These are phyloP conservation scores for Fraxinus floribunda DNA, from an alignment of 305 asterid species.

Conservation along the genomic window DNA sequence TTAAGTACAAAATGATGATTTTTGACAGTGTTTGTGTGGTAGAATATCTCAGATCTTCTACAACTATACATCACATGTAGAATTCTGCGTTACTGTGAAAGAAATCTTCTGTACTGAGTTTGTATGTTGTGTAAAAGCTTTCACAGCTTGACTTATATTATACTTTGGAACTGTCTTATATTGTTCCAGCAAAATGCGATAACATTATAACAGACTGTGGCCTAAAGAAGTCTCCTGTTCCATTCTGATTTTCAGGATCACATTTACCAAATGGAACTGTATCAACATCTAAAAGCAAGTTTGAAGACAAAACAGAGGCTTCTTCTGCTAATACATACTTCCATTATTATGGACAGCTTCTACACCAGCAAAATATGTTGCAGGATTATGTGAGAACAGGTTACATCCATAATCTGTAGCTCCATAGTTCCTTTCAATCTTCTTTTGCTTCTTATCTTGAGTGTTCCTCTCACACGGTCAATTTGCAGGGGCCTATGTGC, in stretches of 20 bases:
- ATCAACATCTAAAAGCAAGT: slow-evolving; percentile 53
- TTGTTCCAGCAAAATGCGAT: neutral
- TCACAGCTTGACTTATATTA: neutral
- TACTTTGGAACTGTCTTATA: neutral
- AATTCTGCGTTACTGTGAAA: neutral
- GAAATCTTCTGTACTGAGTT: neutral
- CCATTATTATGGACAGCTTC: slow-evolving; percentile 91
- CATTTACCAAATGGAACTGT: slow-evolving; percentile 59
- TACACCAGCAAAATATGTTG: slow-evolving; percentile 98
- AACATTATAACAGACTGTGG: neutral
- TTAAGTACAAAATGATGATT: too few relatives aligned
- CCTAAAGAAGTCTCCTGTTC: slow-evolving; percentile 6
- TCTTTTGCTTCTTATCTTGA: neutral
- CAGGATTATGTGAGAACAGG: slow-evolving; percentile 99
- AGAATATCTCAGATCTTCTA: neutral
- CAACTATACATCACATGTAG: neutral
- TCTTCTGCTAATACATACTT: slow-evolving; percentile 96
- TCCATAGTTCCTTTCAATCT: neutral
- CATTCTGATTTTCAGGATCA: slow-evolving; percentile 44
- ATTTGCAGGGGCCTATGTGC: neutral
- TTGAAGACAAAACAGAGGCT: slow-evolving; percentile 88
- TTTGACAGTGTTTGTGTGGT: neutral
- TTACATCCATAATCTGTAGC: slow-evolving; percentile 29
- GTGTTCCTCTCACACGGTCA: neutral
- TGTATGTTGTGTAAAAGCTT: neutral